phyloP scores from a whole-genome alignment of 1,284 basidiomycete species.

The Sporisorium graminicola region DNA sequence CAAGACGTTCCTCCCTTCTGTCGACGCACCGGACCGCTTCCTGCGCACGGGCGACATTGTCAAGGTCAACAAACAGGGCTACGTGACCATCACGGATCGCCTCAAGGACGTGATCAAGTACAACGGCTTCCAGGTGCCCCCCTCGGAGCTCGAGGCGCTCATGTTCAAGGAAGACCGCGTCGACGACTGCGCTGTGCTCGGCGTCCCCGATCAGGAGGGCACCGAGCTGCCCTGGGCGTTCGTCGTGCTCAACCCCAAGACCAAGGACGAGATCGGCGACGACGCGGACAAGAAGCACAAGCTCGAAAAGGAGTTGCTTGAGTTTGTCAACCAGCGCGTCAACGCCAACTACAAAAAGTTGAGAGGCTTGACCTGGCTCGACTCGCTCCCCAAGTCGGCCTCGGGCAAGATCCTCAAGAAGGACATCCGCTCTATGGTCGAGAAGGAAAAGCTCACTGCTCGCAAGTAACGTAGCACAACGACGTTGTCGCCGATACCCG shows the following conservation, averaged over 20 bases:
- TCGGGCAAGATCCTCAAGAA: constrained; percentile 67
- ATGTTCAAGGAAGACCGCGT: constrained; percentile 54
- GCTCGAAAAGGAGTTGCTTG: constrained; percentile 43
- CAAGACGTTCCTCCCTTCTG: constrained; percentile 46
- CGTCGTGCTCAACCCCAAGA: constrained; percentile 45
- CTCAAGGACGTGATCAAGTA: constrained; percentile 69
- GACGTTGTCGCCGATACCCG: background rate
- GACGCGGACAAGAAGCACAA: constrained; percentile 37
- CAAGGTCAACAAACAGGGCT: constrained; percentile 58
- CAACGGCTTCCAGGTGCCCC: constrained; percentile 68
- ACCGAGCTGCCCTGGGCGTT: constrained; percentile 62
- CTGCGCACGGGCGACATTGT: constrained; percentile 65
- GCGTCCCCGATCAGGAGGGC: constrained; percentile 43
- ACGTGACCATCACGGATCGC: constrained; percentile 63
- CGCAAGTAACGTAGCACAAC: constrained; percentile 14
- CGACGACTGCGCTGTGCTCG: constrained; percentile 58
- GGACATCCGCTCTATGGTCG: constrained; percentile 54
- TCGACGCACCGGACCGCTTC: constrained; percentile 45
- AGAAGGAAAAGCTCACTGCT: constrained; percentile 36
- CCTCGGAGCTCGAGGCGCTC: constrained; percentile 64
- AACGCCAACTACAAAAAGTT: constrained; percentile 65
- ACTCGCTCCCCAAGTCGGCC: constrained; percentile 59
- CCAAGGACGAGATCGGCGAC: constrained; percentile 20
- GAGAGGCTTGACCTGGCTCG: constrained; percentile 60
- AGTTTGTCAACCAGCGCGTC: constrained; percentile 58